Percentiles rank a stretch among this genome's conserved stretches.
Conservation (phyloP, 805 yeast species). For the Blastobotrys chiropterorum region DNA sequence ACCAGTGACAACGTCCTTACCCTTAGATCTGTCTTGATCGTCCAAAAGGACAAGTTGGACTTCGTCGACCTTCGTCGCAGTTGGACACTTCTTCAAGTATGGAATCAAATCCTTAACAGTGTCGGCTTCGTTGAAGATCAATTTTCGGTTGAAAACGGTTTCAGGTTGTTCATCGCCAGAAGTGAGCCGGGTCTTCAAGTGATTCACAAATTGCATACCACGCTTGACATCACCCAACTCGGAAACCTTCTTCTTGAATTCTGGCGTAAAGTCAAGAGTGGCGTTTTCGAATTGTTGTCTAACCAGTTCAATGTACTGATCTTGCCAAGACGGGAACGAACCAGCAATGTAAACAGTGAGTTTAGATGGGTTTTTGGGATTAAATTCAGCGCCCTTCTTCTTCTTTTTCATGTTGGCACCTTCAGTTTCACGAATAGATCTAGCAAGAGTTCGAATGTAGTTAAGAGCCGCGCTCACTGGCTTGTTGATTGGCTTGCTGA, state of each 20-base stretch:
- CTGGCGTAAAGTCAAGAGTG: constrained; percentile 31
- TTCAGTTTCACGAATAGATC: constrained; percentile 90
- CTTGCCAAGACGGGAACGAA: constrained; percentile 89
- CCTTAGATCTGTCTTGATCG: constrained; percentile 51
- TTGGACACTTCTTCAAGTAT: constrained; percentile 58
- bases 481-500: constrained; percentile 57
- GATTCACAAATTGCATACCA: constrained; percentile 94
- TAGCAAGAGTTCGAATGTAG: constrained; percentile 70
- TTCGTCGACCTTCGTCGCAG: constrained; percentile 48
- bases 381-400: constrained; percentile 69
- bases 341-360: constrained; percentile 68
- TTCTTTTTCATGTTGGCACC: constrained; percentile 82
- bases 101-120: constrained; percentile 51
- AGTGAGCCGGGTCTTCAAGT: constrained; percentile 72
- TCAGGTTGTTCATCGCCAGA: constrained; percentile 44
- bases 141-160: constrained; percentile 82
- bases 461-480: constrained; percentile 61
- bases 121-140: constrained; percentile 70
- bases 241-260: constrained; percentile 34
- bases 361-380: constrained; percentile 63
- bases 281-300: constrained; percentile 36
- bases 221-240: constrained; percentile 76
- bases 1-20: constrained; percentile 62
- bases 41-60: constrained; percentile 57
- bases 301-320: constrained; percentile 72